Base-by-base conservation (phyloP, 805 yeast genomes). In the Maudiozyma turicensis region DNA sequence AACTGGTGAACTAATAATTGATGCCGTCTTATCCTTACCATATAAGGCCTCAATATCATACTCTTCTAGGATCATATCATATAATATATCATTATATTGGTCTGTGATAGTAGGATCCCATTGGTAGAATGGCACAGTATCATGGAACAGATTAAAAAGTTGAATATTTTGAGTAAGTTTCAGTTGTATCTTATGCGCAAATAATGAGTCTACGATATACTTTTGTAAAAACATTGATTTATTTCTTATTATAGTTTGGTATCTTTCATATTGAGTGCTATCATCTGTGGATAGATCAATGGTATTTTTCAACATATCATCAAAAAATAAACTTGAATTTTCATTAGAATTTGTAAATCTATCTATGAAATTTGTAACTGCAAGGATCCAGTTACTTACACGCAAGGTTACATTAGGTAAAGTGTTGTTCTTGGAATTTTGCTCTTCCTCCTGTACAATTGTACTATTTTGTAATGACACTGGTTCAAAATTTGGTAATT, bases 361-460 rank as follows among this genome's bases (percentile, higher is more conserved):
- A 4, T 48, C 45, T 14, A 56, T 45, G 37, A 61, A 56, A 33
- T 51, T 54, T 3, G 55, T 44, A 3, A 63, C 50, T 5, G 65
- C 57, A 8, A 58, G 50, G 9, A 55, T 46, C 67, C 67, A 63
- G 26, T 57, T 53, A 0, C 64, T 54, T 2, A 61, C 49, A 3
- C 48, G 44, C 33, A 61, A 43, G 5, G 61, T 49, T 26, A 45
- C 2, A 32, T 40, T 42, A n/a, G 34, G 38, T 1, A 35, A 35
- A 35, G 13, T 15, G 15, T 35, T 35, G 13, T 33, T 33, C 10
- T 33, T 33, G 11, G 10, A 11, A 33, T 4, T 20, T 33, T 33
- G 11, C 11, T 33, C 8, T 35, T 35, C 8, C 14, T 35, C 13
- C 38, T 35, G 26, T 20, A 3, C 26, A 3, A 20, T 20, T 20